A percentile compares a stretch with the other conserved stretches of the same genome.
These are phyloP conservation scores for Gossypium davidsonii DNA, from an alignment of 441 rosid species.

Conservation along the genomic window DNA sequence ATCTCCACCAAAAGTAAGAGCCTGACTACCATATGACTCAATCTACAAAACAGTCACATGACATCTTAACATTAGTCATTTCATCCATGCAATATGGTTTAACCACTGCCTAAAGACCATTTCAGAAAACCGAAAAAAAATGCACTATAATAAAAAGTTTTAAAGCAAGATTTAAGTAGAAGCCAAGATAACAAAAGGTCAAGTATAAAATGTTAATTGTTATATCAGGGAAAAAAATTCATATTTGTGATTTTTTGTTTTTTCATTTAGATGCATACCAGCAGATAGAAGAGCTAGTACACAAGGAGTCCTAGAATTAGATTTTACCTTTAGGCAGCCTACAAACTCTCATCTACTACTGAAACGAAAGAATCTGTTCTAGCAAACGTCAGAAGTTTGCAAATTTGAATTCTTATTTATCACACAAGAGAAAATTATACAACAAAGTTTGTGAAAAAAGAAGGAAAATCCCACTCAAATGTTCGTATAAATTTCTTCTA, in stretches of 20 bases:
- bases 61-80: background rate
- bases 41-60: constrained; percentile 42
- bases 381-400: background rate
- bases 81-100: background rate
- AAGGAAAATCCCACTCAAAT: background rate
- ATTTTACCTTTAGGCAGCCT: background rate
- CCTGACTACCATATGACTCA: constrained; percentile 81
- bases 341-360: background rate
- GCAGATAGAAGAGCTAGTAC: background rate
- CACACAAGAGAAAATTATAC: background rate
- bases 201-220: background rate
- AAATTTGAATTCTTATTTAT: background rate
- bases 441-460: background rate
- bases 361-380: background rate
- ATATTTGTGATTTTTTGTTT: background rate
- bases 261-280: background rate
- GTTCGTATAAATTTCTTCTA: background rate
- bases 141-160: background rate
- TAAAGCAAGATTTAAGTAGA: background rate
- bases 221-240: background rate
- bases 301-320: background rate
- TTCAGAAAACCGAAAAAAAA: background rate
- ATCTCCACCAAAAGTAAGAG: constrained; percentile 92
- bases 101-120: constrained; percentile 1
- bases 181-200: background rate